A percentile compares a stretch with the other conserved stretches of the same genome.
These are phyloP conservation scores for Citrus trifoliata DNA, from an alignment of 345 rosid species.

Conservation along the genomic window DNA sequence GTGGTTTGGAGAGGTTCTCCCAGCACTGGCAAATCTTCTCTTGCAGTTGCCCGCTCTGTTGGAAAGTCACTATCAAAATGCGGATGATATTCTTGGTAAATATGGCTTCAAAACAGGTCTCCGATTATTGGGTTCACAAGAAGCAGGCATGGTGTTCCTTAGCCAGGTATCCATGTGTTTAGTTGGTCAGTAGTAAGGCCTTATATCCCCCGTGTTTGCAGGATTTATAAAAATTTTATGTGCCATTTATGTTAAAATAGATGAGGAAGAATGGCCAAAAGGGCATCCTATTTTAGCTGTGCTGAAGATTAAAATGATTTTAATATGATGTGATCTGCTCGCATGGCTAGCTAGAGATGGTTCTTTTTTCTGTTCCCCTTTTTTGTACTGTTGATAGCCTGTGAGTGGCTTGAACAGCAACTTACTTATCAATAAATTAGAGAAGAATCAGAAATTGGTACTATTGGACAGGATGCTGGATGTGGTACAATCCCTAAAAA, in stretches of 20 bases:
- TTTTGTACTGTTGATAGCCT: no score
- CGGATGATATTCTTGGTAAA: conserved; percentile 29
- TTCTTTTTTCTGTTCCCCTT: no score
- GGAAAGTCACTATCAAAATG: conserved; percentile 59
- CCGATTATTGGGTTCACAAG: conserved; percentile 57
- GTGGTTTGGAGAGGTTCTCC: conserved; percentile 71
- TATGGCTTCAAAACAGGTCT: conserved; percentile 41
- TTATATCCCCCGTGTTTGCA: background rate
- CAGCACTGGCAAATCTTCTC: conserved; percentile 60
- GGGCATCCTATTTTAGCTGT: background rate
- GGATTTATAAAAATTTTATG: background rate
- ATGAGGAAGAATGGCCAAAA: background rate
- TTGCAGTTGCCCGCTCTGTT: conserved; percentile 59
- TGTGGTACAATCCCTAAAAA: no score
- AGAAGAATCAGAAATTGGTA: no score
- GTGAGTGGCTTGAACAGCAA: no score
- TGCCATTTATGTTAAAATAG: background rate
- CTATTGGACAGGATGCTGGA: no score
- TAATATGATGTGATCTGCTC: background rate
- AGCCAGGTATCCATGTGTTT: conserved; percentile 50
- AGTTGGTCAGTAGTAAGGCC: background rate
- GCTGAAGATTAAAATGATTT: background rate
- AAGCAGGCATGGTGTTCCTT: conserved; percentile 73
- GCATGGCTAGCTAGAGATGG: no score
- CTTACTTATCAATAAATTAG: no score